Conservation (phyloP, 495 filamentous ascomycete genomes). For the Hypoxylon fuscum region DNA sequence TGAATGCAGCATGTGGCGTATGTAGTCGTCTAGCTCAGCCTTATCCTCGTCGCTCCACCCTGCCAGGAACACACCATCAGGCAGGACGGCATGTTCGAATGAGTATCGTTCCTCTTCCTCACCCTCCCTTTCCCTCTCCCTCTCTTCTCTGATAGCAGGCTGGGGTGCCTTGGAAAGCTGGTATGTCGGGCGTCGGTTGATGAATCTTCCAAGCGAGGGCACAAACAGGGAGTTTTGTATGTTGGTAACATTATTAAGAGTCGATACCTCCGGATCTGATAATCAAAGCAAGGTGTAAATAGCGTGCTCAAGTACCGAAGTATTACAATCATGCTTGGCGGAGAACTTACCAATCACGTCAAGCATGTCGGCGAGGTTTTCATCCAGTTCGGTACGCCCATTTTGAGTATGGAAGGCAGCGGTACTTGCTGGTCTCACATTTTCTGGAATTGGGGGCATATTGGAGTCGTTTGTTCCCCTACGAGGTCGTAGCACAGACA, state of each 20-base stretch:
- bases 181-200: slow-evolving; percentile 80
- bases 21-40: slow-evolving; percentile 78
- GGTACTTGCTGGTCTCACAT: slow-evolving; percentile 34
- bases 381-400: slow-evolving; percentile 58
- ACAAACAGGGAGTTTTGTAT: slow-evolving; percentile 83
- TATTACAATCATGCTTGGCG: neutral
- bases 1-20: slow-evolving; percentile 84
- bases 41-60: slow-evolving; percentile 77
- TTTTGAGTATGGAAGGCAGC: slow-evolving; percentile 47
- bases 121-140: too few species aligned
- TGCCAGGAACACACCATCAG: slow-evolving; percentile 69
- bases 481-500: slow-evolving; percentile 36
- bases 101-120: slow-evolving; percentile 37
- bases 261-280: slow-evolving; percentile 77
- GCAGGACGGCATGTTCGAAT: slow-evolving; percentile 63
- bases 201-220: slow-evolving; percentile 69
- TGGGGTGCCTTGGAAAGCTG: slow-evolving; percentile 64
- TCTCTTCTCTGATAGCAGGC: slow-evolving; percentile 36
- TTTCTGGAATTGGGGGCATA: slow-evolving; percentile 28
- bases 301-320: neutral
- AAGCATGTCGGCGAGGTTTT: slow-evolving; percentile 71
- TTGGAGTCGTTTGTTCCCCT: slow-evolving; percentile 26
- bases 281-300: slow-evolving; percentile 5
- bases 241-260: slow-evolving; percentile 78
- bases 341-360: slow-evolving; percentile 72